A percentile compares a stretch with the other conserved stretches of the same genome.
Evolutionary conservation across 179 eudicot species (phyloP).

Genomic region (Sideroxylon spinosum): DNA sequence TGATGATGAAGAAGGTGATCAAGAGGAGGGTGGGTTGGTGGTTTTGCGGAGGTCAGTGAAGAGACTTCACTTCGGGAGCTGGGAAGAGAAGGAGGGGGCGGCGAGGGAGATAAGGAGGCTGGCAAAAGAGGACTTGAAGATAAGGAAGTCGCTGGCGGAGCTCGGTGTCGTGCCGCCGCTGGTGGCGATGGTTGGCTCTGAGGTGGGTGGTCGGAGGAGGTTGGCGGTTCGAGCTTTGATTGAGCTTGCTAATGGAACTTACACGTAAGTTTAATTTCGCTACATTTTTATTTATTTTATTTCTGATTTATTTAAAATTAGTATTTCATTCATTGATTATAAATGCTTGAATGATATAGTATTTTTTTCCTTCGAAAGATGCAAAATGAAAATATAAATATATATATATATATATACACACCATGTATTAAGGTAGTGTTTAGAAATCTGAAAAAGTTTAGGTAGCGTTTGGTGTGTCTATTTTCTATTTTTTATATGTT

Average conservation of each 20-base stretch:
- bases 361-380: too few species aligned
- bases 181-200: conserved; percentile 60
- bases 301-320: not conserved
- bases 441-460: too few species aligned
- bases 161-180: conserved; percentile 74
- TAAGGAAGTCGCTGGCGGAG: conserved; percentile 47
- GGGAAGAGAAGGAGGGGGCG: conserved; percentile 64
- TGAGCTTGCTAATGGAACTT: conserved; percentile 55
- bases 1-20: conserved; percentile 15
- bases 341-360: too few species aligned
- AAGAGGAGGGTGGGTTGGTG: conserved; percentile 13
- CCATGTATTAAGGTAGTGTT: too few species aligned
- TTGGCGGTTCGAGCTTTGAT: conserved; percentile 47
- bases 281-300: not conserved
- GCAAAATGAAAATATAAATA: too few species aligned
- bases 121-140: conserved; percentile 34
- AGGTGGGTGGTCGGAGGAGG: conserved; percentile 31
- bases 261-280: conserved; percentile 51
- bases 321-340: not conserved
- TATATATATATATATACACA: too few species aligned
- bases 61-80: conserved; percentile 58
- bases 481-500: too few species aligned
- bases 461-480: too few species aligned
- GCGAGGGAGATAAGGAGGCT: conserved; percentile 45
- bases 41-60: conserved; percentile 58